Evolutionary conservation across 495 filamentous ascomycete species (phyloP).

Genomic region (Lasiosphaeria ovina): DNA sequence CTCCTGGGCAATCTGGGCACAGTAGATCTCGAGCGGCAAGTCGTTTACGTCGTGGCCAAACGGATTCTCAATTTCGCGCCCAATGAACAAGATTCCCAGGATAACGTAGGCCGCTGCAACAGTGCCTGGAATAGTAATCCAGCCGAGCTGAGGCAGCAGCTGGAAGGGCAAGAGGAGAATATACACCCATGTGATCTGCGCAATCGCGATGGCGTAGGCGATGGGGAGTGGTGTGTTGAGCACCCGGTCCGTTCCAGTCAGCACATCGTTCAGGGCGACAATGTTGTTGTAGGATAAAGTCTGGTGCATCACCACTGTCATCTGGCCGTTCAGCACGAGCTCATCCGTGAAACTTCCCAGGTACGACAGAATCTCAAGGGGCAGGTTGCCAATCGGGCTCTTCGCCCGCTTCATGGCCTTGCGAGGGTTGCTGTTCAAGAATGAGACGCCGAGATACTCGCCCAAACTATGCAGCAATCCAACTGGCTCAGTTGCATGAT

Average conservation of each 20-base stretch:
- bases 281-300: constrained; percentile 52
- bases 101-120: constrained; percentile 82
- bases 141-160: constrained; percentile 58
- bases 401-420: constrained; percentile 66
- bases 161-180: constrained; percentile 84
- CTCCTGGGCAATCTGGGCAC: constrained; percentile 66
- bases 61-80: constrained; percentile 84
- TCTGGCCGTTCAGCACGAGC: constrained; percentile 50
- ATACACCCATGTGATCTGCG: constrained; percentile 87
- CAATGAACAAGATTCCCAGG: constrained; percentile 81
- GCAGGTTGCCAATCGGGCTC: constrained; percentile 67
- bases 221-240: constrained; percentile 81
- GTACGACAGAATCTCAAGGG: constrained; percentile 74
- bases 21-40: constrained; percentile 75
- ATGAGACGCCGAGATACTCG: constrained; percentile 67
- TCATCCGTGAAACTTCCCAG: constrained; percentile 65
- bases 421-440: constrained; percentile 69
- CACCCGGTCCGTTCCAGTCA: constrained; percentile 74
- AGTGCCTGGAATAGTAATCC: constrained; percentile 83
- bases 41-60: constrained; percentile 89
- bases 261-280: constrained; percentile 65
- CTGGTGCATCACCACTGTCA: constrained; percentile 51
- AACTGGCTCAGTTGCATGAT: constrained; percentile 26
- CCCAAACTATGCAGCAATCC: constrained; percentile 63
- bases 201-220: constrained; percentile 81